These are phyloP conservation scores for Kitagawia praeruptora DNA, from an alignment of 129 eudicot species.

Conservation along the genomic window DNA sequence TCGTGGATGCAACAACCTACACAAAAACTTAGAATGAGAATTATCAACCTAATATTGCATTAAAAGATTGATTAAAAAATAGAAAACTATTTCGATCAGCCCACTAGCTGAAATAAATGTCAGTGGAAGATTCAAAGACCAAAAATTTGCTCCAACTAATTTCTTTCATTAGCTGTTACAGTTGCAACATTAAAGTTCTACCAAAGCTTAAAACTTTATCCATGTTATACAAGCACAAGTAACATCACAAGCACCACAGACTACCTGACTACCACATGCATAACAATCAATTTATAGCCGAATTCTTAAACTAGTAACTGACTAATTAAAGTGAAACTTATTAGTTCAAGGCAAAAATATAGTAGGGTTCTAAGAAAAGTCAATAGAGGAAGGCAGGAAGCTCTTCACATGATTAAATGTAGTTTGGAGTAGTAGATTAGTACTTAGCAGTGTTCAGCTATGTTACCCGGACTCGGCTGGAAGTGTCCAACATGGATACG, in stretches of 20 bases:
- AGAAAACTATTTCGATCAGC: conserved; percentile 2
- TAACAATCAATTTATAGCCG: too few relatives aligned
- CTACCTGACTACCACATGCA: neutral
- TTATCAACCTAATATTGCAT: neutral
- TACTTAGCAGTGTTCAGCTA: neutral
- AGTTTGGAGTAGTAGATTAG: neutral
- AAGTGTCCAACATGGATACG: too few relatives aligned
- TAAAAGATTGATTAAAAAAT: neutral
- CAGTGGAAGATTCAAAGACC: neutral
- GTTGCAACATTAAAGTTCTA: neutral
- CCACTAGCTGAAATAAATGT: neutral
- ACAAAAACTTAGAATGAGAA: neutral
- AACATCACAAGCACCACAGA: neutral
- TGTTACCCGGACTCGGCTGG: too few relatives aligned
- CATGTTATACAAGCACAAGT: neutral
- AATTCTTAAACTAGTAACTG: neutral
- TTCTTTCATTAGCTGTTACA: neutral
- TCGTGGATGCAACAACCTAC: conserved; percentile 86
- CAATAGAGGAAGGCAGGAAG: neutral
- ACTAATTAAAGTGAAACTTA: neutral
- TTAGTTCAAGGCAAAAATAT: neutral
- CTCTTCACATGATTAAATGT: neutral
- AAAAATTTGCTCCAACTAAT: neutral
- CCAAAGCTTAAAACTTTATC: neutral
- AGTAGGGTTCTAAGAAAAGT: neutral